phyloP scores from a whole-genome alignment of 345 rosid species.

The Sonneratia caseolaris region DNA sequence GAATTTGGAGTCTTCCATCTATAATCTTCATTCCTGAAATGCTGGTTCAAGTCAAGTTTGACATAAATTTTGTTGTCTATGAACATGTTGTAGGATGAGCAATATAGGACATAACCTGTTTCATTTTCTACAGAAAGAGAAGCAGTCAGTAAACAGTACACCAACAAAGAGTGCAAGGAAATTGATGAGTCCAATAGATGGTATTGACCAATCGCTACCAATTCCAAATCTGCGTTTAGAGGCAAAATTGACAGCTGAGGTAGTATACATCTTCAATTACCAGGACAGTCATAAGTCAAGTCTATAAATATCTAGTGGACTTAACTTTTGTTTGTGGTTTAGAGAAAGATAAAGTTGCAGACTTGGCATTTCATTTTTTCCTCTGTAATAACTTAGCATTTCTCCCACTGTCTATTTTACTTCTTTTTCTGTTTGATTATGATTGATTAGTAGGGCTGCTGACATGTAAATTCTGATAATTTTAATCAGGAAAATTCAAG shows the following conservation, averaged over 20 bases:
- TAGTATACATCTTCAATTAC: background rate
- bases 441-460: background rate
- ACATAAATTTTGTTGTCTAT: background rate
- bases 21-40: background rate
- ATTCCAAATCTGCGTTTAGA: slow-evolving; percentile 55
- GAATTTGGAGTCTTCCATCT: background rate
- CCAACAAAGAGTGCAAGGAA: slow-evolving; percentile 38
- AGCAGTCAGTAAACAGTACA: slow-evolving; percentile 38
- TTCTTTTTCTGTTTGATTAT: background rate
- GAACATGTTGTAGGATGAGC: background rate
- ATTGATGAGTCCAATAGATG: slow-evolving; percentile 14
- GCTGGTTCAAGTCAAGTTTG: background rate
- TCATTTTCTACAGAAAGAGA: slow-evolving; percentile 19
- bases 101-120: slow-evolving; percentile 1
- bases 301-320: background rate
- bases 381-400: too few species aligned
- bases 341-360: background rate
- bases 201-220: slow-evolving; percentile 19
- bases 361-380: background rate
- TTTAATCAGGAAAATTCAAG: slow-evolving; percentile 62
- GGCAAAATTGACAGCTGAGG: slow-evolving; percentile 78
- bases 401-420: background rate
- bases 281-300: background rate
- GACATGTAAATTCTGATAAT: background rate
- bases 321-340: background rate